Base-by-base conservation (phyloP, 352 stramenopile genomes). In the Phytophthora pistaciae region DNA sequence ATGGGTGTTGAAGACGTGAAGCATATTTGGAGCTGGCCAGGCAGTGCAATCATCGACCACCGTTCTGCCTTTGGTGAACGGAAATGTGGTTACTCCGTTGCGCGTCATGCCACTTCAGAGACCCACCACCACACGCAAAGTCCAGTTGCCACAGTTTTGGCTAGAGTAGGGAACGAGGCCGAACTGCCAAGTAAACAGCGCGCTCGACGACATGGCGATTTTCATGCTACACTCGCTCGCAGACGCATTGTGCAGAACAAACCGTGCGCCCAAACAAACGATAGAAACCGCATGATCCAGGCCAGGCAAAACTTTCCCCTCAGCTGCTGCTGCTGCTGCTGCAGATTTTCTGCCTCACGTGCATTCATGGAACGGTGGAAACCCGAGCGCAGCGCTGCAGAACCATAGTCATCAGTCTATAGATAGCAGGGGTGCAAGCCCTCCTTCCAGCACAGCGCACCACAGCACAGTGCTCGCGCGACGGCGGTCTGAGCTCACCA, bases 91-190 rank as follows among this genome's bases (percentile, higher is more conserved):
- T 49, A 21, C 42, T 49, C 13, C 42, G 36, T 23, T 49, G 42
- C 42, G 14, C 18, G 18, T 49, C 18, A 21, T 49, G 42, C 31
- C 31, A n/a, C 18, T 49, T 21, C 42, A 21, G 18, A 20, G 18
- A 49, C 42, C 18, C 42, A 21, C 13, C 38, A 46, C 38, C 25
- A 7, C 38, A 46, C 42, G n/a, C 42, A 18, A 21, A 49, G 42
- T 49, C 18, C 42, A 49, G 42, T 49, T 49, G 42, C 42, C 42
- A 49, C 42, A 20, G 42, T 49, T 49, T 49, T 49, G 42, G 38
- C 18, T 11, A 21, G 18, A 49, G 42, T 10, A 49, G 42, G 18
- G 3, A 49, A 21, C 42, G 42, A 21, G 13, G 36, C 36, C 36
- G 14, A 44, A 44, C 36, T 44, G 36, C 36, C 36, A 44, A 44